phyloP scores from a whole-genome alignment of 2,329 filamentous ascomycete species.

The Verticillium nubilum region DNA sequence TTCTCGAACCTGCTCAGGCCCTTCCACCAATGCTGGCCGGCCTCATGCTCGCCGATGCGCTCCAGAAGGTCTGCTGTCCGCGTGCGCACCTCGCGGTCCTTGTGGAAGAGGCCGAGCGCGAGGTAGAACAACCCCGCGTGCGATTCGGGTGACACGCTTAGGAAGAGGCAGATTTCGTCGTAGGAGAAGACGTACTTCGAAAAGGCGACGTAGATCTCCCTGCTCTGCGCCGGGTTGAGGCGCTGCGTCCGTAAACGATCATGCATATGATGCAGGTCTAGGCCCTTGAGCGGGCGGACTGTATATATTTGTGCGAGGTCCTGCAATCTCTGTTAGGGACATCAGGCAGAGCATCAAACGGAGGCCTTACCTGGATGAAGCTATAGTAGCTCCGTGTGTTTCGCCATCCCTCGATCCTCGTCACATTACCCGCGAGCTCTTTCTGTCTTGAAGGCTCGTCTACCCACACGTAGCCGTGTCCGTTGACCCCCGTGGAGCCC shows the following conservation, averaged over 20 bases:
- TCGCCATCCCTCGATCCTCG: conserved; percentile 93
- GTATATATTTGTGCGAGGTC: conserved; percentile 61
- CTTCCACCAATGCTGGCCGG: conserved; percentile 89
- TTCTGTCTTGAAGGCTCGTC: conserved; percentile 75
- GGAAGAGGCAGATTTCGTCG: conserved; percentile 77
- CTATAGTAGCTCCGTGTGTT: conserved; percentile 94
- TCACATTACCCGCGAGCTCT: conserved; percentile 87
- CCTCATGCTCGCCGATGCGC: conserved; percentile 78
- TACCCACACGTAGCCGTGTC: conserved; percentile 93
- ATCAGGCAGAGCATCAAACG: not conserved
- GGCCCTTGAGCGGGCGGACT: conserved; percentile 64
- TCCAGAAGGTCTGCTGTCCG: conserved; percentile 76
- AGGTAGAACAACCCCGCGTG: conserved; percentile 89
- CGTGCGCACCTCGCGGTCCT: conserved; percentile 70
- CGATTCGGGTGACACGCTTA: conserved; percentile 77
- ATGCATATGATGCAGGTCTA: conserved; percentile 88
- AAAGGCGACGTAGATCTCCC: conserved; percentile 80
- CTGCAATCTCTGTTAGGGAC: conserved; percentile 25
- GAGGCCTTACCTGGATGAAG: conserved; percentile 68
- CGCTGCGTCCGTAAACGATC: conserved; percentile 83
- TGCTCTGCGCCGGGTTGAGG: conserved; percentile 68
- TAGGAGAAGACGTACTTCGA: conserved; percentile 71
- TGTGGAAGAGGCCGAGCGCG: conserved; percentile 86
- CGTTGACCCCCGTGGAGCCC: conserved; percentile 56
- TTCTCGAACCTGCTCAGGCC: conserved; percentile 83